A percentile compares a stretch with the other conserved stretches of the same genome.
Conservation (phyloP, 2,329 filamentous ascomycete genomes). For the Cladorrhinum sp. region DNA sequence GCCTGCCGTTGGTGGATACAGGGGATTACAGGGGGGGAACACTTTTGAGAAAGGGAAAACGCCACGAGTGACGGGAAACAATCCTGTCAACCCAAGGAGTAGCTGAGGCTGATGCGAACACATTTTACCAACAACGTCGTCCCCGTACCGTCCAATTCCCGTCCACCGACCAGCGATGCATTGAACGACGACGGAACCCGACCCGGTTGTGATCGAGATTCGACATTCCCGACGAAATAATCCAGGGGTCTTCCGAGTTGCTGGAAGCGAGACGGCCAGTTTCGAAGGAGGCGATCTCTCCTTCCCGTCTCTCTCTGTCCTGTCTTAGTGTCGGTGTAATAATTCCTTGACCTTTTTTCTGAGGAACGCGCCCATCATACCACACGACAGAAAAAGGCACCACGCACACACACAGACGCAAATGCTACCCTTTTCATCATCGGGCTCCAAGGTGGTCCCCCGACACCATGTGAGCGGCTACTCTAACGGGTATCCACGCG, state of each 20-base stretch:
- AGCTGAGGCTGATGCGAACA: slow-evolving; percentile 29
- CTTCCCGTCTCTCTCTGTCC: not conserved
- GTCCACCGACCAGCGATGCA: slow-evolving; percentile 22
- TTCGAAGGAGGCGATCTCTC: not conserved
- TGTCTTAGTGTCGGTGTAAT: not conserved
- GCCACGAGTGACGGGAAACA: slow-evolving; percentile 17
- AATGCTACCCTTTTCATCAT: slow-evolving; percentile 60
- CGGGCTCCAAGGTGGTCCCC: slow-evolving; percentile 71
- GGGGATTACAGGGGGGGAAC: slow-evolving; percentile 8
- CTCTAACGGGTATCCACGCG: slow-evolving; percentile 76
- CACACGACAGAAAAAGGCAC: slow-evolving; percentile 14
- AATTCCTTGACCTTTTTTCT: not conserved
- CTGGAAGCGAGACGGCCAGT: not conserved
- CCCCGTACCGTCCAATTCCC: not conserved
- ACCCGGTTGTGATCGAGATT: not conserved
- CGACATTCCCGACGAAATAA: slow-evolving; percentile 2
- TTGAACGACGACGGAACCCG: slow-evolving; percentile 20
- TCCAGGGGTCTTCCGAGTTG: not conserved
- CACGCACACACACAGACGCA: slow-evolving; percentile 17
- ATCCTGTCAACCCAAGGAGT: not conserved
- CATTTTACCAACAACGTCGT: slow-evolving; percentile 22
- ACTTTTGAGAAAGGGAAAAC: slow-evolving; percentile 19
- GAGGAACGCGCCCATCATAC: slow-evolving; percentile 7
- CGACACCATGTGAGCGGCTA: slow-evolving; percentile 73
- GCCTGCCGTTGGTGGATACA: not conserved